Evolutionary conservation across 345 rosid species (phyloP).

Genomic region (Angophora floribunda): DNA sequence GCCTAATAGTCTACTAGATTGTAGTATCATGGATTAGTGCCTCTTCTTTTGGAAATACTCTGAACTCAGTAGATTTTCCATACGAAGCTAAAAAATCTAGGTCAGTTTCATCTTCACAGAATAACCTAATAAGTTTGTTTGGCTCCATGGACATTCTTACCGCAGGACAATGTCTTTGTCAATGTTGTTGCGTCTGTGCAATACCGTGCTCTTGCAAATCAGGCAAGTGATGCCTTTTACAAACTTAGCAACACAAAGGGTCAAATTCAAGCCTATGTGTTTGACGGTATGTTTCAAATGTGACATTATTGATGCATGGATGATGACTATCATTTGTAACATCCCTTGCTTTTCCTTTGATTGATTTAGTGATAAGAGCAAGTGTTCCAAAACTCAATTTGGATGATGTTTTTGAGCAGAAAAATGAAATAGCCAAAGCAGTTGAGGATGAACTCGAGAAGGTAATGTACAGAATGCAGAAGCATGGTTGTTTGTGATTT

Average conservation of each 20-base stretch:
- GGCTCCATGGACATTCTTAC: neutral
- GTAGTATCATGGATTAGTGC: neutral
- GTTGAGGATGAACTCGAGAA: constrained; percentile 31
- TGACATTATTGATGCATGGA: neutral
- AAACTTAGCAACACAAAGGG: constrained; percentile 23
- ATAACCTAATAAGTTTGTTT: neutral
- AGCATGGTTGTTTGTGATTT: neutral
- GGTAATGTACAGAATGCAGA: neutral
- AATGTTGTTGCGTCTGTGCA: constrained; percentile 35
- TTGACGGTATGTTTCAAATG: constrained; percentile 14
- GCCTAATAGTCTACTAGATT: neutral
- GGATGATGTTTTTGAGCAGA: constrained; percentile 29
- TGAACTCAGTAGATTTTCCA: neutral
- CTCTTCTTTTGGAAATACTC: neutral
- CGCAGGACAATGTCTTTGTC: constrained; percentile 39
- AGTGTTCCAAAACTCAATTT: constrained; percentile 18
- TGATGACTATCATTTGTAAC: neutral
- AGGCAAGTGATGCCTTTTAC: constrained; percentile 32
- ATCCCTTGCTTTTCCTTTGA: neutral
- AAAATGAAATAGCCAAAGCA: constrained; percentile 25
- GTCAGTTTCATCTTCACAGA: neutral
- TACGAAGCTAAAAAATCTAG: neutral
- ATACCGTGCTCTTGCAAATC: constrained; percentile 21
- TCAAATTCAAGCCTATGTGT: constrained; percentile 38
- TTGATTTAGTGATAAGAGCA: constrained; percentile 18